Percentiles rank a stretch among this genome's conserved stretches.
These are phyloP conservation scores for Hypoxylon sp. DNA, from an alignment of 2,329 filamentous ascomycete genomes.

Conservation along the genomic window DNA sequence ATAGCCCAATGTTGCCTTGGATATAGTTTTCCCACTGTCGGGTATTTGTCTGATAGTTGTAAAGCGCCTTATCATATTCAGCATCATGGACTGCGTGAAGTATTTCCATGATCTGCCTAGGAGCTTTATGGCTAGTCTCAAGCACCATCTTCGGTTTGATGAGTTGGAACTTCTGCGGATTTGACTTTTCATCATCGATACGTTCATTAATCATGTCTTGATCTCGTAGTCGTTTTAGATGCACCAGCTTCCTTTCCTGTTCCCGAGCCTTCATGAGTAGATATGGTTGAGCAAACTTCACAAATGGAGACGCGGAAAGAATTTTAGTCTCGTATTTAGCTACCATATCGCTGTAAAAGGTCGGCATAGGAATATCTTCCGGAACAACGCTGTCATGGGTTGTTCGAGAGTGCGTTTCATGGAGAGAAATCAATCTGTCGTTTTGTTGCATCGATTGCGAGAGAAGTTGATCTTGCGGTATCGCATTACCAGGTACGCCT, in stretches of 20 bases:
- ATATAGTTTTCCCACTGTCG: constrained; percentile 97
- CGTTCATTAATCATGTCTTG: constrained; percentile 75
- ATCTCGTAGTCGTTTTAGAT: constrained; percentile 86
- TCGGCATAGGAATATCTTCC: constrained; percentile 87
- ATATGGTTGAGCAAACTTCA: constrained; percentile 95
- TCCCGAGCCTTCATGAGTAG: constrained; percentile 92
- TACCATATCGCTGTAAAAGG: constrained; percentile 95
- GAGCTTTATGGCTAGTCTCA: constrained; percentile 82
- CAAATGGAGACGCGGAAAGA: constrained; percentile 94
- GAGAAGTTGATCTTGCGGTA: constrained; percentile 38
- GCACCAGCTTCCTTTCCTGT: constrained; percentile 86
- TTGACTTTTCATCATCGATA: constrained; percentile 72
- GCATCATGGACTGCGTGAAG: constrained; percentile 95
- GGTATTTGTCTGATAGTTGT: constrained; percentile 95
- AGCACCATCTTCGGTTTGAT: constrained; percentile 98
- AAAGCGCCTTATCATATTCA: constrained; percentile 94
- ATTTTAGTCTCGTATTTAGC: constrained; percentile 94
- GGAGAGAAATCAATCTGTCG: constrained; percentile 57
- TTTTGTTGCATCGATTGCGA: constrained; percentile 42
- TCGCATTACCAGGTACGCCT: constrained; percentile 29
- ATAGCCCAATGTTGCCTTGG: constrained; percentile 87
- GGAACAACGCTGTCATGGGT: constrained; percentile 72
- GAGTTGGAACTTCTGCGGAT: constrained; percentile 83
- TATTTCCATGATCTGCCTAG: constrained; percentile 91
- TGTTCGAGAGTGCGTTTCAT: constrained; percentile 62